Evolutionary conservation across 306 rosid genomes (phyloP).

Genomic region (Inga leiocalycina): DNA sequence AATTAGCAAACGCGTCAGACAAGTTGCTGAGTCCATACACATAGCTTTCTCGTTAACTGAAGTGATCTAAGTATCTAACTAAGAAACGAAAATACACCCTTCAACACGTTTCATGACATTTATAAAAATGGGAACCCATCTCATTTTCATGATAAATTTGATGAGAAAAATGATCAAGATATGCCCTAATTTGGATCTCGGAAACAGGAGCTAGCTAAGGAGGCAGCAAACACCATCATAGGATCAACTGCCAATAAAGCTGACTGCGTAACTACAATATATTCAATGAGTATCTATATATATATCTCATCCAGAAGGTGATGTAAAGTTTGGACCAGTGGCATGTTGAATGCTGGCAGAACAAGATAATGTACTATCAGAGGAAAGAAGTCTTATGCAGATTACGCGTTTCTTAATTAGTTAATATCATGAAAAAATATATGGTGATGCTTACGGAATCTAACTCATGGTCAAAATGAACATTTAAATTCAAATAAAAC

Average conservation of each 20-base stretch:
- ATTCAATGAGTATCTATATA: neutral
- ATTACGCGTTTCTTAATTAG: neutral
- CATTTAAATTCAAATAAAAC: neutral
- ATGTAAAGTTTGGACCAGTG: conserved; percentile 11
- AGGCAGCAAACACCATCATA: conserved; percentile 1
- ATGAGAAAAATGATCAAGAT: conserved; percentile 21
- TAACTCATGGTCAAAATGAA: conserved; percentile 18
- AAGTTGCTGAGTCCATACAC: conserved; percentile 17
- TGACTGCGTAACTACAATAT: no score
- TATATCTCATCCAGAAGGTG: neutral
- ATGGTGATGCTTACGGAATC: conserved; percentile 14
- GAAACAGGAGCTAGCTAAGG: neutral
- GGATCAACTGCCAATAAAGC: conserved; percentile 5
- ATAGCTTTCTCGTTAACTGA: conserved; percentile 8
- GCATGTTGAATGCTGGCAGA: neutral
- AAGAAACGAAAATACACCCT: neutral
- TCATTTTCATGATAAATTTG: neutral
- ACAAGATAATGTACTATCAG: neutral
- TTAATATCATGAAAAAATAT: neutral
- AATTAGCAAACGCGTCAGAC: neutral
- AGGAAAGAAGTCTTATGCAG: conserved; percentile 11
- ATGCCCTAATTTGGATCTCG: neutral
- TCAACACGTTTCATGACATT: conserved; percentile 9
- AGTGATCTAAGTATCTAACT: neutral
- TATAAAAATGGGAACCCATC: neutral